These are phyloP conservation scores for Nothophytophthora sp. DNA, from an alignment of 352 stramenopile species.

Conservation along the genomic window DNA sequence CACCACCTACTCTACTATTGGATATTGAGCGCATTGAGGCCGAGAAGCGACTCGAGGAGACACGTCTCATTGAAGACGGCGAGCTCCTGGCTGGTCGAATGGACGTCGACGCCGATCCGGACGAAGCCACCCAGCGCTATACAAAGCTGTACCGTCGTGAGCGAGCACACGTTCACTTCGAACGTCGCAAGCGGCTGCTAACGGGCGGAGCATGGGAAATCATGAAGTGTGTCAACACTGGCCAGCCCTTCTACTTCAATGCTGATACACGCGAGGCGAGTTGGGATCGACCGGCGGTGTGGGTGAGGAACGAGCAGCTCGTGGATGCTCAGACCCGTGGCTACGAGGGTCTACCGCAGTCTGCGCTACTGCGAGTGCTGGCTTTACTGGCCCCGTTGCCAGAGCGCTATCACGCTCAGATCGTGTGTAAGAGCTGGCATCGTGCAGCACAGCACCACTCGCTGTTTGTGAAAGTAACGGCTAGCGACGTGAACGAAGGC, in stretches of 20 bases:
- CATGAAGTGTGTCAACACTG: conserved; percentile 63
- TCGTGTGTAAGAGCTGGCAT: conserved; percentile 64
- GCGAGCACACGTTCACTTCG: conserved; percentile 53
- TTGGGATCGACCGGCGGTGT: conserved; percentile 92
- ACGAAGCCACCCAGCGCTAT: conserved; percentile 33
- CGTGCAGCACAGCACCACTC: conserved; percentile 38
- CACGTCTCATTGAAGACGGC: conserved; percentile 57
- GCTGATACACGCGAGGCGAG: conserved; percentile 92
- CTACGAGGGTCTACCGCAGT: conserved; percentile 81
- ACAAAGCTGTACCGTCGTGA: conserved; percentile 61
- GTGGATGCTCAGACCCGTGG: conserved; percentile 53
- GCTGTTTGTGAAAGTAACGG: conserved; percentile 51
- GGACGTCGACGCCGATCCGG: conserved; percentile 12
- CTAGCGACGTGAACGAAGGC: conserved; percentile 40
- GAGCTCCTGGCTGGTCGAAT: conserved; percentile 67
- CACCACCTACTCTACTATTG: conserved; percentile 24
- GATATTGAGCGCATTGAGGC: conserved; percentile 69
- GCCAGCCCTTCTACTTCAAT: conserved; percentile 95
- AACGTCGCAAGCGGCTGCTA: conserved; percentile 52
- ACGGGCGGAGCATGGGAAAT: conserved; percentile 63
- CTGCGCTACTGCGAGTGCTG: conserved; percentile 83
- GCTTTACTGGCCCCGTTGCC: conserved; percentile 77
- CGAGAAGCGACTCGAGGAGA: conserved; percentile 66
- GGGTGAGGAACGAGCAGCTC: conserved; percentile 89
- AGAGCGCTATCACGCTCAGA: conserved; percentile 42